Percentiles rank a stretch among this genome's conserved stretches.
These are phyloP conservation scores for Lepidium campestre DNA, from an alignment of 441 rosid genomes.

Conservation along the genomic window DNA sequence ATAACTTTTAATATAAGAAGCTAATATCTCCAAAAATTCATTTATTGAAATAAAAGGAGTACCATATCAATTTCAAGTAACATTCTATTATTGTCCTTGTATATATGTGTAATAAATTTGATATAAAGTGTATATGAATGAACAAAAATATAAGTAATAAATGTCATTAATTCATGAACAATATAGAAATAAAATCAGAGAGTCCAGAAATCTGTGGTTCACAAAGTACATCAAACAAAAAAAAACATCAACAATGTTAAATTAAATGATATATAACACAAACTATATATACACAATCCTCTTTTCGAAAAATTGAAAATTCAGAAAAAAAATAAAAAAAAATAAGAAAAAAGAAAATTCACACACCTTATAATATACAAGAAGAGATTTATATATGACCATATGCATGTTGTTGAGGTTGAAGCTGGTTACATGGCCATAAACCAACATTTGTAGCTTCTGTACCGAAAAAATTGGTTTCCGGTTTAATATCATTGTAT, in stretches of 20 bases:
- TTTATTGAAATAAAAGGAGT: neutral
- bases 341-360: neutral
- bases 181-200: slow-evolving; percentile 16
- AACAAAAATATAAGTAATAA: slow-evolving; percentile 1
- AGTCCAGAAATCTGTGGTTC: slow-evolving; percentile 19
- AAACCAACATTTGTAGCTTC: slow-evolving; percentile 28
- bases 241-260: slow-evolving; percentile 11
- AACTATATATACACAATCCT: slow-evolving; percentile 18
- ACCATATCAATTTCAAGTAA: neutral
- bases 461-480: slow-evolving; percentile 27
- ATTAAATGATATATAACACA: slow-evolving; percentile 26
- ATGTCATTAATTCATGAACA: slow-evolving; percentile 2
- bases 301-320: neutral
- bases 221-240: slow-evolving; percentile 9
- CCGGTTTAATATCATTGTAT: slow-evolving; percentile 26
- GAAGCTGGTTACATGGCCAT: slow-evolving; percentile 31
- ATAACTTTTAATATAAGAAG: neutral
- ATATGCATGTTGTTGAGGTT: slow-evolving; percentile 34
- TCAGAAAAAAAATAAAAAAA: neutral
- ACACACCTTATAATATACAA: slow-evolving; percentile 27
- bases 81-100: neutral
- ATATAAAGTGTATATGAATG: neutral
- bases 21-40: neutral
- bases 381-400: slow-evolving; percentile 22
- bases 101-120: neutral